Percentiles rank a stretch among this genome's conserved stretches.
phyloP scores from a whole-genome alignment of 139 green algal genomes.

The Auxenochlorella pyrenoidosa region DNA sequence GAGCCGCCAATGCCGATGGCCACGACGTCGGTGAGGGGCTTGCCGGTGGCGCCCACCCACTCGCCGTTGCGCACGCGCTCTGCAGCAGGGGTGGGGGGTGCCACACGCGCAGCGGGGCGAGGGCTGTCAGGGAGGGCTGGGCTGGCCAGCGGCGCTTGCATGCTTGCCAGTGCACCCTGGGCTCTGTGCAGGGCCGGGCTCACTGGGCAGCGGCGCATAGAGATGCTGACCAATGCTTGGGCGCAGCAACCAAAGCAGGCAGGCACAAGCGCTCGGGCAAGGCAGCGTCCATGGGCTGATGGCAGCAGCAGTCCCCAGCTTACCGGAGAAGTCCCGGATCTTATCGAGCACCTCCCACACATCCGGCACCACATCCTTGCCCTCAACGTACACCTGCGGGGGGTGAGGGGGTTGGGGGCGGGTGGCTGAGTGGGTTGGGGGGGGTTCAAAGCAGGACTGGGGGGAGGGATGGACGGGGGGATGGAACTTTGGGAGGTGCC shows the following conservation, averaged over 20 bases:
- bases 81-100: background rate
- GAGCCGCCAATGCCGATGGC: conserved; percentile 97
- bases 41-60: conserved; percentile 94
- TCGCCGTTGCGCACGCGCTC: conserved; percentile 73
- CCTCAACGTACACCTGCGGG: conserved; percentile 36
- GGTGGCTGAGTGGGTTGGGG: too few species aligned
- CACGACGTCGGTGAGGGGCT: conserved; percentile 96
- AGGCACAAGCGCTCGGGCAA: too few species aligned
- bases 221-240: background rate
- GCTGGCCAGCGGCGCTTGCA: background rate
- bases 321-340: conserved; percentile 92
- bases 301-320: background rate
- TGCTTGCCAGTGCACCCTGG: background rate
- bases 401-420: too few species aligned
- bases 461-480: too few species aligned
- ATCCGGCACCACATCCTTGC: conserved; percentile 90
- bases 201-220: too few species aligned
- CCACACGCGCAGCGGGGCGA: background rate
- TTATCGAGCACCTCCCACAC: conserved; percentile 98
- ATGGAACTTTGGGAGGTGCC: too few species aligned
- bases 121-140: background rate
- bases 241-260: background rate
- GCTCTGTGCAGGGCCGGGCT: too few species aligned
- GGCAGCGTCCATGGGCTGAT: too few species aligned
- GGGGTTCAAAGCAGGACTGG: too few species aligned